Percentiles rank a stretch among this genome's conserved stretches.
Evolutionary conservation across 768 basidiomycete genomes (phyloP).

Genomic region (Lentinula sp.): DNA sequence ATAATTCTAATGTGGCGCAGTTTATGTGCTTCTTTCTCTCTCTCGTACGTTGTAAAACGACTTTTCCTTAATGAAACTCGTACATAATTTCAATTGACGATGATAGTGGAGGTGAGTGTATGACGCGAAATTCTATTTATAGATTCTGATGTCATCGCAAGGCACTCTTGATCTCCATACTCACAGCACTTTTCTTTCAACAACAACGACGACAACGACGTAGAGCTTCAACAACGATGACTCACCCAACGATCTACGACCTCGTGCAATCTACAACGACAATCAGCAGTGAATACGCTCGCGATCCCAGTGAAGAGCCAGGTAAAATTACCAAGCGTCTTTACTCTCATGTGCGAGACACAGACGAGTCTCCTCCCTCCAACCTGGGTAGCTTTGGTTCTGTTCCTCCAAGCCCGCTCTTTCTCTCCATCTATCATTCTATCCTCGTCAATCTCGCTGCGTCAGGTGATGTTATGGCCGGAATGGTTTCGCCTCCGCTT

Average conservation of each 20-base stretch:
- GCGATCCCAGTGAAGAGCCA: background rate
- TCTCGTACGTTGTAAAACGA: no score
- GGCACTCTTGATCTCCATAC: no score
- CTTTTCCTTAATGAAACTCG: no score
- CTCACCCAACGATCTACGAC: slow-evolving; percentile 5
- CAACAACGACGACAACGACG: no score
- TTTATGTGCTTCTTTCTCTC: no score
- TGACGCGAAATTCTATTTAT: no score
- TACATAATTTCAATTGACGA: no score
- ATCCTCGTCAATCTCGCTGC: slow-evolving; percentile 45
- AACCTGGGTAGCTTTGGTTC: slow-evolving; percentile 18
- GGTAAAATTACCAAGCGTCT: slow-evolving; percentile 15
- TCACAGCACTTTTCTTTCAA: background rate
- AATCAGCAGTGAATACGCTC: slow-evolving; percentile 11
- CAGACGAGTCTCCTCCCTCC: background rate
- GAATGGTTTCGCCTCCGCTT: slow-evolving; percentile 57
- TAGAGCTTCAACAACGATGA: background rate
- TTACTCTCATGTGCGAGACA: slow-evolving; percentile 16
- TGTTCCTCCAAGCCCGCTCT: slow-evolving; percentile 47
- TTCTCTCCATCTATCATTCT: slow-evolving; percentile 41
- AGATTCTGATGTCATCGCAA: no score
- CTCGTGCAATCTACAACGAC: slow-evolving; percentile 13
- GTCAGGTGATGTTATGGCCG: slow-evolving; percentile 46
- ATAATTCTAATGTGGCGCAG: no score
- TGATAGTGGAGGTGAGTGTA: no score